Evolutionary conservation across 202 grass and related monocot species (phyloP).

Genomic region (Panicum hallii): DNA sequence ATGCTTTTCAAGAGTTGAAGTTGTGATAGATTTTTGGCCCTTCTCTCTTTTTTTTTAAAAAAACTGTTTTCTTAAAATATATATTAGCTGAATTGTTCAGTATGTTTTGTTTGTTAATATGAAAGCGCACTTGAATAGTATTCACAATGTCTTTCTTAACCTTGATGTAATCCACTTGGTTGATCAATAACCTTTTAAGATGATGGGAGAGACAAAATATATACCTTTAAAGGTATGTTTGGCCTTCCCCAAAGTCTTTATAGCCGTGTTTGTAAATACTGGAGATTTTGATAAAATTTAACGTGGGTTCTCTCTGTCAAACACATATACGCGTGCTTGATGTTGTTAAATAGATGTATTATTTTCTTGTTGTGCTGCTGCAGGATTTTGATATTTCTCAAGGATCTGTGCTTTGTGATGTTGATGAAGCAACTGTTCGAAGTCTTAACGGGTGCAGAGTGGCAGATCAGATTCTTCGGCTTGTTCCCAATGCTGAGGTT

Average conservation of each 20-base stretch:
- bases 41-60: background rate
- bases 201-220: slow-evolving; percentile 13
- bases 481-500: slow-evolving; percentile 91
- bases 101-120: slow-evolving; percentile 20
- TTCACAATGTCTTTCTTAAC: slow-evolving; percentile 27
- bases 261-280: background rate
- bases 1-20: slow-evolving; percentile 11
- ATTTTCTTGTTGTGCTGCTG: slow-evolving; percentile 30
- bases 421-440: slow-evolving; percentile 84
- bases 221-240: slow-evolving; percentile 27
- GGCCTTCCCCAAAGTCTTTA: background rate
- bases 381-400: slow-evolving; percentile 94
- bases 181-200: background rate
- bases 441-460: slow-evolving; percentile 97
- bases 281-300: slow-evolving; percentile 12
- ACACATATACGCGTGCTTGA: background rate
- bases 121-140: background rate
- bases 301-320: background rate
- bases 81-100: slow-evolving; percentile 1
- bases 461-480: slow-evolving; percentile 88
- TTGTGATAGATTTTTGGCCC: background rate
- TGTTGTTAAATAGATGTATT: slow-evolving; percentile 10
- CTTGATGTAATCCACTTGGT: slow-evolving; percentile 10
- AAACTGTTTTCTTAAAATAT: slow-evolving; percentile 18
- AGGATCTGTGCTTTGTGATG: slow-evolving; percentile 71